phyloP scores from a whole-genome alignment of 2,329 filamentous ascomycete genomes.

The Cercospora sp. region DNA sequence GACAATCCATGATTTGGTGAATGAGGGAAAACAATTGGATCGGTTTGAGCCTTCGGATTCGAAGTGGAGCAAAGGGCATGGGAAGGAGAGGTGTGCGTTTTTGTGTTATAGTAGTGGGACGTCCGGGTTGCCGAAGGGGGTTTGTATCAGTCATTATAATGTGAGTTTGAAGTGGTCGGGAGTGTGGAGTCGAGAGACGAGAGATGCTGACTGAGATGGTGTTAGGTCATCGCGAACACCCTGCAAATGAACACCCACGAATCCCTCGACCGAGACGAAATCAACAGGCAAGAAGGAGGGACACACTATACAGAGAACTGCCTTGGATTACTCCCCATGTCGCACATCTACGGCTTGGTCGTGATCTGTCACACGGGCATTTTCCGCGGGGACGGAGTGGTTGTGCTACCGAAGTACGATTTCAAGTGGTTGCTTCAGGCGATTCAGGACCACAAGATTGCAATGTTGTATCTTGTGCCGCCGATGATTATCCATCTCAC shows the following conservation, averaged over 20 bases:
- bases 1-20: conserved; percentile 66
- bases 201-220: background rate
- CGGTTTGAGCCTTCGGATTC: conserved; percentile 53
- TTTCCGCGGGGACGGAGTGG: conserved; percentile 71
- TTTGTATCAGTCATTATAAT: conserved; percentile 78
- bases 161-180: conserved; percentile 32
- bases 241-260: conserved; percentile 62
- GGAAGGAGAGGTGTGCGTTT: conserved; percentile 68
- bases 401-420: conserved; percentile 76
- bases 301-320: conserved; percentile 53
- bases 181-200: no score
- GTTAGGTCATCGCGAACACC: conserved; percentile 66
- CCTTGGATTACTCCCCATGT: conserved; percentile 74
- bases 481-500: conserved; percentile 78
- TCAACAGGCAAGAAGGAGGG: conserved; percentile 21
- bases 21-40: conserved; percentile 58
- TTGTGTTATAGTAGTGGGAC: conserved; percentile 81
- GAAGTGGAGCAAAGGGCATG: conserved; percentile 65
- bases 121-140: conserved; percentile 70
- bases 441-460: conserved; percentile 70
- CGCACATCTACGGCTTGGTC: conserved; percentile 78
- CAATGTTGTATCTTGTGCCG: conserved; percentile 69
- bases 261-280: conserved; percentile 42
- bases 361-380: conserved; percentile 66
- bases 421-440: conserved; percentile 63